These are phyloP conservation scores for Lentinus brumalis DNA, from an alignment of 768 basidiomycete genomes.

Conservation along the genomic window DNA sequence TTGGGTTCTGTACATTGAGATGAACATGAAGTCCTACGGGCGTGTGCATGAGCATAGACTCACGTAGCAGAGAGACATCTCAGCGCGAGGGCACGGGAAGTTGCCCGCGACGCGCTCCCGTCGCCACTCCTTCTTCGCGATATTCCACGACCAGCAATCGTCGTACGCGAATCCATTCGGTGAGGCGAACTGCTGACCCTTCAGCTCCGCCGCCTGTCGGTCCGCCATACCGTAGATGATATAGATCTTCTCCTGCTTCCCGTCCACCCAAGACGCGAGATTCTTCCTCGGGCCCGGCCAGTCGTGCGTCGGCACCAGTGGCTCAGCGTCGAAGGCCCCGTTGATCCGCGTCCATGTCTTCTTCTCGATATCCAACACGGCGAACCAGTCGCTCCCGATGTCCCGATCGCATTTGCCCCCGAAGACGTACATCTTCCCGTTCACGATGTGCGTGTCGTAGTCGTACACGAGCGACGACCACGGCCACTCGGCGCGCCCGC, in stretches of 20 bases:
- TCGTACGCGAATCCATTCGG: constrained; percentile 28
- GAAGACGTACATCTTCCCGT: constrained; percentile 41
- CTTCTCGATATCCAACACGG: constrained; percentile 39
- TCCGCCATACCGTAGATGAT: constrained; percentile 40
- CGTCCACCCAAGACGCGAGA: constrained; percentile 38
- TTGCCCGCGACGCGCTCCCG: constrained; percentile 38
- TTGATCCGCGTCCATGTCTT: constrained; percentile 34
- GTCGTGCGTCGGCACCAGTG: constrained; percentile 21
- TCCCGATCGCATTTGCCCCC: constrained; percentile 34
- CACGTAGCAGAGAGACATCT: constrained; percentile 36
- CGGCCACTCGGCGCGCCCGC: constrained; percentile 19
- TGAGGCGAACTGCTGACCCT: constrained; percentile 28
- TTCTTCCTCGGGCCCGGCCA: constrained; percentile 39
- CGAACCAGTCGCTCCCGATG: constrained; percentile 42
- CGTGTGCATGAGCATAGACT: constrained; percentile 9
- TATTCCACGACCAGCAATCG: constrained; percentile 42
- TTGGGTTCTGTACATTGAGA: constrained; percentile 30
- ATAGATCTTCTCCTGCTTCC: constrained; percentile 32
- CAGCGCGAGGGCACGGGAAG: constrained; percentile 36
- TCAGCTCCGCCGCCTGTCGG: constrained; percentile 31
- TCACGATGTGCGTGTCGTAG: constrained; percentile 23
- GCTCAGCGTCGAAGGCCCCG: constrained; percentile 13
- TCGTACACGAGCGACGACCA: constrained; percentile 10
- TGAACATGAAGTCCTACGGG: no score
- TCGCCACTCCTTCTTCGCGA: constrained; percentile 33